phyloP scores from a whole-genome alignment of 2,329 filamentous ascomycete species.

The Hypoxylon sp. region DNA sequence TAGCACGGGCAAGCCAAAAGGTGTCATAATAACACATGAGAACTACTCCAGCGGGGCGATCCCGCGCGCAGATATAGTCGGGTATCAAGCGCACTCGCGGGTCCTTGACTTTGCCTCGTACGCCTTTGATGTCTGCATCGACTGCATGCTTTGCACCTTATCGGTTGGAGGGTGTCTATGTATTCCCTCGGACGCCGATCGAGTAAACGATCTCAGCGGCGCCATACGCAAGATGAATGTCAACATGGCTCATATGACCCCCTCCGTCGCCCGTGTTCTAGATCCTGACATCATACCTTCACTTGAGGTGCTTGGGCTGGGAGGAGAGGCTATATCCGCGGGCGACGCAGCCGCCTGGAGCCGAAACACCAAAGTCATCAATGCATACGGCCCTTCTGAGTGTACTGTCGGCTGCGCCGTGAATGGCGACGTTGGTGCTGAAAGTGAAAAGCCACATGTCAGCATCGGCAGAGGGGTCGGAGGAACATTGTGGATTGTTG shows the following conservation, averaged over 20 bases:
- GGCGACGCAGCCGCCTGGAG: conserved; percentile 66
- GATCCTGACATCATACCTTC: conserved; percentile 63
- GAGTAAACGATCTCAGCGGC: conserved; percentile 66
- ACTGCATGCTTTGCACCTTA: conserved; percentile 70
- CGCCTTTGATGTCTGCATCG: conserved; percentile 69
- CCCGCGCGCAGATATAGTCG: conserved; percentile 60
- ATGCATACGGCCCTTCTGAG: conserved; percentile 69
- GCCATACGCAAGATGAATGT: conserved; percentile 61
- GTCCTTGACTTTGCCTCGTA: conserved; percentile 67
- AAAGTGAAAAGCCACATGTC: conserved; percentile 54
- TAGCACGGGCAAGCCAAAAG: conserved; percentile 75
- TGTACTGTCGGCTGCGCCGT: conserved; percentile 68
- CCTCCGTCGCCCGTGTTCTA: conserved; percentile 65
- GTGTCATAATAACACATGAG: conserved; percentile 67
- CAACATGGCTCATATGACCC: conserved; percentile 68
- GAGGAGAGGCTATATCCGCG: conserved; percentile 68
- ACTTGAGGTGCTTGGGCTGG: conserved; percentile 64
- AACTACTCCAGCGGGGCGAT: conserved; percentile 64
- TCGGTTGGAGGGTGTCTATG: conserved; percentile 66
- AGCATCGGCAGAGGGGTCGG: conserved; percentile 66
- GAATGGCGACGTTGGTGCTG: conserved; percentile 60
- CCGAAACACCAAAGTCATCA: conserved; percentile 62
- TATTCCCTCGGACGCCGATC: conserved; percentile 68
- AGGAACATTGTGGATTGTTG: conserved; percentile 67
- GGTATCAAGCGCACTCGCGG: conserved; percentile 60